Conservation (phyloP, 176 grass and related monocot genomes). For the Raddia distichophylla region DNA sequence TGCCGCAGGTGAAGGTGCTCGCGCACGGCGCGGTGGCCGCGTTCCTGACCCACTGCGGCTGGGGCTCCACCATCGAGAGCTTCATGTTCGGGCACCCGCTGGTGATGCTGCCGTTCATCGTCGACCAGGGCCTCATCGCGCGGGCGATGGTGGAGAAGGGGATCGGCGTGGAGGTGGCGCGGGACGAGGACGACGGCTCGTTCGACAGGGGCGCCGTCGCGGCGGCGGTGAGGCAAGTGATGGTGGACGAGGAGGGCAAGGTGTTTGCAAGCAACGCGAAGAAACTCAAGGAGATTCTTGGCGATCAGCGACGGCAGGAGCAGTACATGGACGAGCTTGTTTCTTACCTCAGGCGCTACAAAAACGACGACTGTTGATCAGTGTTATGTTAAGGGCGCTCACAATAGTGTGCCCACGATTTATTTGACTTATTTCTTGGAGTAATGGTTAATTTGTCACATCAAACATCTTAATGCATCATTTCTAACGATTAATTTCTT, state of each 20-base stretch:
- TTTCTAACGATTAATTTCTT: no score
- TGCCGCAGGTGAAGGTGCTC: constrained; percentile 49
- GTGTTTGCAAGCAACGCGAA: constrained; percentile 17
- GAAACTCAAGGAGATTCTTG: not conserved
- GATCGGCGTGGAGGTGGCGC: constrained; percentile 46
- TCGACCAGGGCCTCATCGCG: constrained; percentile 45
- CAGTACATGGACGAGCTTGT: constrained; percentile 48
- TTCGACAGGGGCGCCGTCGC: constrained; percentile 39
- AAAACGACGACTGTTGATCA: not conserved
- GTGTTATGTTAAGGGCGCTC: no score
- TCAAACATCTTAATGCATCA: no score
- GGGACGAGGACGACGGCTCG: constrained; percentile 43
- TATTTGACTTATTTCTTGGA: no score
- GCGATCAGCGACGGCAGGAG: constrained; percentile 24
- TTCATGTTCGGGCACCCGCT: constrained; percentile 59
- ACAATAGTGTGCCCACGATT: no score
- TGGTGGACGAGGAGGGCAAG: constrained; percentile 53
- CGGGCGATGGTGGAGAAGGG: constrained; percentile 34
- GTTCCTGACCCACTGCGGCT: constrained; percentile 78
- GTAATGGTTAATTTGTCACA: no score
- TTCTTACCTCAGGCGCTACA: not conserved
- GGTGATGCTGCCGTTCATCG: constrained; percentile 52
- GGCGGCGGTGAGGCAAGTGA: constrained; percentile 24
- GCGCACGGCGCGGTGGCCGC: constrained; percentile 43
- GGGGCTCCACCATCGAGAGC: constrained; percentile 64